Evolutionary conservation across 2,329 filamentous ascomycete genomes (phyloP), one percentile per base, ranked within the genome.

Genomic region (Hymenoscyphus albidus): DNA sequence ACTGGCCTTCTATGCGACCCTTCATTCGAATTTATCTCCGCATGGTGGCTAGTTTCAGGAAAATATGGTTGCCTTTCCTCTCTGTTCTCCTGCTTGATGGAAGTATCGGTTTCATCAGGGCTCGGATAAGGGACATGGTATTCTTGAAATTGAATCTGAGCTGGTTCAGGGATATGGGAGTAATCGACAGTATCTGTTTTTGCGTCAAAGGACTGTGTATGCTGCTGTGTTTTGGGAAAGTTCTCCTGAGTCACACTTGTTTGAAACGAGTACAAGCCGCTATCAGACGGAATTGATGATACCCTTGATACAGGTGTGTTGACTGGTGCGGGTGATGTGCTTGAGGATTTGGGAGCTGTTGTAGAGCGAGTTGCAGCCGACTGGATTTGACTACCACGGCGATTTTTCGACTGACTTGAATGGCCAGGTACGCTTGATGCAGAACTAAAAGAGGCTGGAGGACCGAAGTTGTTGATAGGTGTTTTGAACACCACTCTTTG

Each of bases 401-500:
- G 63, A 31, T 39, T 59, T 39, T 65, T 67, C 27, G 65, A 38
- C 31, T 60, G 16, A n/a, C 69, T 54, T 54, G 48, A 12, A 54
- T 54, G 48, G 22, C 48, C 48, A 54, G 48, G 22, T 54, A 35
- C 35, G 9, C 9, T 35, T 35, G 35, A 35, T 35, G 35, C 63
- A 12, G 65, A 63, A 27, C 63, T 57, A 78, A 78, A 72, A 75
- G 77, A 70, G 80, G 79, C 70, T 31, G 69, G 59, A 35, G 70
- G 68, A 38, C 84, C 79, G 68, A 82, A 86, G 44, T 85, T 81
- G 61, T 86, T 85, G 64, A 89, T 78, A 5, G 88, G 88, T 60
- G 91, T 84, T 75, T 92, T 94, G 82, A 94, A 95, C 65, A 92
- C 82, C 62, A 95, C 87, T 58, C 89, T 85, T 75, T 92, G 89